Evolutionary conservation across 768 basidiomycete species (phyloP).

Genomic region (Trametes punicea): DNA sequence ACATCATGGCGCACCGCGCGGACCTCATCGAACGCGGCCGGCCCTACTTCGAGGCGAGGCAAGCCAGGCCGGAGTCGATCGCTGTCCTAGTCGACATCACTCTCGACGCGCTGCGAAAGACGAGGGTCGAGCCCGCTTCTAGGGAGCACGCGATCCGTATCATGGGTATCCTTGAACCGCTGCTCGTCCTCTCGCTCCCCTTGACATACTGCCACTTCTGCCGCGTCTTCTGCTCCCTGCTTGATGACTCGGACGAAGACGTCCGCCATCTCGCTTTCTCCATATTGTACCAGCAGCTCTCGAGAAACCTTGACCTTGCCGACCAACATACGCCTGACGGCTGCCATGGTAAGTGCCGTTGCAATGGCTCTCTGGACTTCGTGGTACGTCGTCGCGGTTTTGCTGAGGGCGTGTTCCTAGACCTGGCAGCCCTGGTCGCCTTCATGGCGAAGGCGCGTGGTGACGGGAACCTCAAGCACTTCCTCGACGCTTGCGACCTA

Average conservation of each 20-base stretch:
- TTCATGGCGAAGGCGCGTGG: slow-evolving; percentile 3
- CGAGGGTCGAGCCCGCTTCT: neutral
- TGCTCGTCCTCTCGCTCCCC: slow-evolving; percentile 9
- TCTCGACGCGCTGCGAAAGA: slow-evolving; percentile 9
- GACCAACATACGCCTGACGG: neutral
- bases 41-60: slow-evolving; percentile 10
- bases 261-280: slow-evolving; percentile 10
- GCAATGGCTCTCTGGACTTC: too few relatives aligned
- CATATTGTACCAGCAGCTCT: slow-evolving; percentile 17
- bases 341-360: slow-evolving; percentile 2
- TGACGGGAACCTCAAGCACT: slow-evolving; percentile 3
- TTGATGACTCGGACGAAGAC: slow-evolving; percentile 1
- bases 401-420: neutral
- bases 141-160: slow-evolving; percentile 4
- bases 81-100: slow-evolving; percentile 15
- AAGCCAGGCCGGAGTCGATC: slow-evolving; percentile 4
- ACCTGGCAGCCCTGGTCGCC: slow-evolving; percentile 2
- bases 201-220: slow-evolving; percentile 7
- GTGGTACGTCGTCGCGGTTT: too few relatives aligned
- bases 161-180: slow-evolving; percentile 12
- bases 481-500: slow-evolving; percentile 17
- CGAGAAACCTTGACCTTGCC: slow-evolving; percentile 4
- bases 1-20: slow-evolving; percentile 13
- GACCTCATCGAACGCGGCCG: slow-evolving; percentile 10
- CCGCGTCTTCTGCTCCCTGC: slow-evolving; percentile 4